Conservation (phyloP, 345 rosid species). For the Dimocarpus longan region DNA sequence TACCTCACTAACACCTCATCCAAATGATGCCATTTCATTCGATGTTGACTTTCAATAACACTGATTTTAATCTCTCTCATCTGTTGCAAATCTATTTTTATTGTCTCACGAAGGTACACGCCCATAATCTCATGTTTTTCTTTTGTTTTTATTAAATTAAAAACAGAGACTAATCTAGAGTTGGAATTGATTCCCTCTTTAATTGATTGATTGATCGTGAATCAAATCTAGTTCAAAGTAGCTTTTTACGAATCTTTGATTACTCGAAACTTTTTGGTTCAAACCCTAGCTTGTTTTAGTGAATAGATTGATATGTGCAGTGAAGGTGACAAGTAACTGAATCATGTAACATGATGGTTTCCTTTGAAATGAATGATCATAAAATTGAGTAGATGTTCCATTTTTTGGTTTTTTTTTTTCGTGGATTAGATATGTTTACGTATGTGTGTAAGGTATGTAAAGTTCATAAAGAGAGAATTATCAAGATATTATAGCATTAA, state of each 20-base stretch:
- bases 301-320: not conserved
- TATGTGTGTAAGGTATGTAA: not conserved
- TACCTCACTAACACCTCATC: too few relatives aligned
- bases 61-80: too few relatives aligned
- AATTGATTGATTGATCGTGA: not conserved
- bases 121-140: too few relatives aligned
- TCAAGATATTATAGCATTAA: too few relatives aligned
- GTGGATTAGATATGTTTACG: not conserved
- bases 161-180: too few relatives aligned
- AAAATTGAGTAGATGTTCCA: conserved; percentile 29
- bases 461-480: not conserved
- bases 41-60: too few relatives aligned
- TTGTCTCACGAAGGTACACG: too few relatives aligned
- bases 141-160: too few relatives aligned
- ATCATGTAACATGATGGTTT: conserved; percentile 28
- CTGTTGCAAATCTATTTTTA: too few relatives aligned
- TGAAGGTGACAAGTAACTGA: not conserved
- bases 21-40: too few relatives aligned
- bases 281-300: not conserved
- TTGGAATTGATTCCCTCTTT: not conserved
- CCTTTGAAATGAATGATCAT: conserved; percentile 41
- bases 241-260: conserved; percentile 3
- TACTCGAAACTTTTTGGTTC: too few relatives aligned
- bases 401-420: not conserved
- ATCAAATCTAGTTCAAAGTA: conserved; percentile 9